A percentile compares a stretch with the other conserved stretches of the same genome.
These are phyloP conservation scores for Anisodus acutangulus DNA, from an alignment of 257 asterid species.

Conservation along the genomic window DNA sequence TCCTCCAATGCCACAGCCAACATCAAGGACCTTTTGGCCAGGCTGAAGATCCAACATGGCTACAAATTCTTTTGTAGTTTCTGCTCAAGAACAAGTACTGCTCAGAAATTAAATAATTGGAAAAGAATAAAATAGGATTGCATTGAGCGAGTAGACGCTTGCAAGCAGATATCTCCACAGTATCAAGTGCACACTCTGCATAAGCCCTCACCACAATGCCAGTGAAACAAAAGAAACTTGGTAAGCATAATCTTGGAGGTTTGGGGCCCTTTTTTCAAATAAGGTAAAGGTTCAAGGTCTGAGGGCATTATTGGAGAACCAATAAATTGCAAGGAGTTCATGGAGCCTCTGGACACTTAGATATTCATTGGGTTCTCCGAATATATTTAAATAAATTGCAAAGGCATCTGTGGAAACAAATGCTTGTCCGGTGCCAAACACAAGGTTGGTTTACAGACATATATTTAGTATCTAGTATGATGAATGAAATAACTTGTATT, in stretches of 20 bases:
- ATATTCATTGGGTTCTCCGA: not conserved
- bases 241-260: not conserved
- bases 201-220: not conserved
- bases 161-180: conserved; percentile 14
- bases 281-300: not conserved
- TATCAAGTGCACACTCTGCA: not conserved
- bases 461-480: not conserved
- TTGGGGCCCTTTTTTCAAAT: not conserved
- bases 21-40: conserved; percentile 92
- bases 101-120: not conserved
- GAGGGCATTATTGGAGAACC: not conserved
- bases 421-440: not conserved
- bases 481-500: conserved; percentile 21
- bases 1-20: conserved; percentile 99
- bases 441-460: not conserved
- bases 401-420: not conserved
- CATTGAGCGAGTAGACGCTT: not conserved
- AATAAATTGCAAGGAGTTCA: conserved; percentile 11
- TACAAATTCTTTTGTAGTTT: conserved; percentile 87
- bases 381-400: not conserved
- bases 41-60: conserved; percentile 76
- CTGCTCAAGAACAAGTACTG: conserved; percentile 50
- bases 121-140: not conserved
- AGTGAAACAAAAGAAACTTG: conserved; percentile 22
- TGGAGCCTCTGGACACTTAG: conserved; percentile 16